Evolutionary conservation across 2,329 filamentous ascomycete species (phyloP).

Genomic region (Arthroderma sp.): DNA sequence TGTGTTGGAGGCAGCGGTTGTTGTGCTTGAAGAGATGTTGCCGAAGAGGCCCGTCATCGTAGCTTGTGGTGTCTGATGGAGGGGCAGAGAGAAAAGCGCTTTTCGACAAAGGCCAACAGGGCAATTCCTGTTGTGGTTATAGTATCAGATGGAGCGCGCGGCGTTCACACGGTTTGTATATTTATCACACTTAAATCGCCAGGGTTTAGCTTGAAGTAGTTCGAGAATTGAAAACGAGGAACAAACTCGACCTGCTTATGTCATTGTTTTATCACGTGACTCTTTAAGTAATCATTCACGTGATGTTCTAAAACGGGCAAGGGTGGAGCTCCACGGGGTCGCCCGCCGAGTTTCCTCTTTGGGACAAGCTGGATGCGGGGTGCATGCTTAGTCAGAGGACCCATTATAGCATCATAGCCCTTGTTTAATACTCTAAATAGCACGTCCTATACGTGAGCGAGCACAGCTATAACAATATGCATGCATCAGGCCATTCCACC

Average conservation of each 20-base stretch:
- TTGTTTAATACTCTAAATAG: not conserved
- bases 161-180: no score
- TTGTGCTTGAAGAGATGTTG: constrained; percentile 40
- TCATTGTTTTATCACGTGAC: not conserved
- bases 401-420: not conserved
- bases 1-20: constrained; percentile 41
- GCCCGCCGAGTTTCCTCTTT: not conserved
- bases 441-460: not conserved
- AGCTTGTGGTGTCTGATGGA: not conserved
- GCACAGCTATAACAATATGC: not conserved
- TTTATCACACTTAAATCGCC: no score
- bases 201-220: no score
- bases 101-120: not conserved
- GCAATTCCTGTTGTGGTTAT: no score
- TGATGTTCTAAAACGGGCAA: not conserved
- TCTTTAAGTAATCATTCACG: not conserved
- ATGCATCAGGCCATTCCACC: not conserved
- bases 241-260: not conserved
- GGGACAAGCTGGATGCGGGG: constrained; percentile 1
- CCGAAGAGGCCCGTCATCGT: constrained; percentile 13
- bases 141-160: no score
- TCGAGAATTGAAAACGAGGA: no score
- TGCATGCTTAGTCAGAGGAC: no score
- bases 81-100: not conserved
- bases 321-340: not conserved